A percentile compares a stretch with the other conserved stretches of the same genome.
phyloP scores from a whole-genome alignment of 768 basidiomycete genomes.

The Coprinopsis marcescibilis region DNA sequence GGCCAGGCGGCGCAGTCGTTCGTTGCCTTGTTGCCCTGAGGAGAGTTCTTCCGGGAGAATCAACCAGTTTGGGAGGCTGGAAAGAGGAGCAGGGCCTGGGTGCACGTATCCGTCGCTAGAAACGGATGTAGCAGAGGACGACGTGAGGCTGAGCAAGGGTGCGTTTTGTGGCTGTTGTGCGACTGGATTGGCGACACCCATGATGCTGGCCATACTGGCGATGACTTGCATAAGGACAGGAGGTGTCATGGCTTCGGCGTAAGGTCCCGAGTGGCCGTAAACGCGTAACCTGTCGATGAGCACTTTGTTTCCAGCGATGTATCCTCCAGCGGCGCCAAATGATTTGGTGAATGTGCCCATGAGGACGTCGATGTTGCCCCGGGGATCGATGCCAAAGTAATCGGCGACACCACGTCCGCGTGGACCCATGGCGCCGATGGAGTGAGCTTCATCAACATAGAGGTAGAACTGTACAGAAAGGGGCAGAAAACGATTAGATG shows the following conservation, averaged over 20 bases:
- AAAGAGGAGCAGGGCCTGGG: conserved; percentile 65
- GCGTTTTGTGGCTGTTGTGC: conserved; percentile 26
- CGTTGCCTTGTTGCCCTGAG: conserved; percentile 79
- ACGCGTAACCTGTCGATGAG: conserved; percentile 80
- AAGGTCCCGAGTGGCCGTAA: conserved; percentile 73
- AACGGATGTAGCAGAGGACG: conserved; percentile 21
- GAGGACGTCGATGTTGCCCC: conserved; percentile 73
- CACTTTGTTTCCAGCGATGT: conserved; percentile 79
- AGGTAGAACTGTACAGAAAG: conserved; percentile 76
- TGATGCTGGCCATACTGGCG: conserved; percentile 93
- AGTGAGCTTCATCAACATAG: conserved; percentile 96
- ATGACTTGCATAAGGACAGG: conserved; percentile 88
- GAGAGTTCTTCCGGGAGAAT: conserved; percentile 63
- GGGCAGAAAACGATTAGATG: background rate
- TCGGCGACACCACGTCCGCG: conserved; percentile 93
- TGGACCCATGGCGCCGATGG: conserved; percentile 92
- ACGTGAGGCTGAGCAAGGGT: conserved; percentile 22
- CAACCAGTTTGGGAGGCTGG: conserved; percentile 73
- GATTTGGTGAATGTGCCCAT: conserved; percentile 99
- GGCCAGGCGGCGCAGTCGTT: conserved; percentile 80
- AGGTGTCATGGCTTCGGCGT: conserved; percentile 89
- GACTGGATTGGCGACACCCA: conserved; percentile 62
- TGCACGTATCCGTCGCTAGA: conserved; percentile 37
- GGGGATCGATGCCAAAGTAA: conserved; percentile 84
- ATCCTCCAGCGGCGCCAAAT: conserved; percentile 91